Base-by-base conservation (phyloP, 2,329 filamentous ascomycete genomes). In the Lachnellula subtilissima region DNA sequence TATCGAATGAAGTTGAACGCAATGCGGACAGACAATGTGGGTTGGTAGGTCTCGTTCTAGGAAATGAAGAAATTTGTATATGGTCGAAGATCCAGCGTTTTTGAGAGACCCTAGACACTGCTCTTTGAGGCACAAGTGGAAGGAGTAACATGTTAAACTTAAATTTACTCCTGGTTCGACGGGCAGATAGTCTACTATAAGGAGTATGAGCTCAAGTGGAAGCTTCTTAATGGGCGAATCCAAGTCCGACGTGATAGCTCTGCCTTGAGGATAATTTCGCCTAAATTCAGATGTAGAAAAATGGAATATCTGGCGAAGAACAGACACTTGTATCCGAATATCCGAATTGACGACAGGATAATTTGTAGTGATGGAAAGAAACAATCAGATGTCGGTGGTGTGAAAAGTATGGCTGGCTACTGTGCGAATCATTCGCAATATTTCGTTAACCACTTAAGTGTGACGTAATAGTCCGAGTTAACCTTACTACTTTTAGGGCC, bases 171-270 rank as follows among this genome's bases (percentile, higher is more conserved):
- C 35, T 48, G 58, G 56, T 54, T 49, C 53, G 14, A 37, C 22
- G 1, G 53, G 50, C 4, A 58, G 50, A 54, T 52, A 54, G 42
- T 48, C 51, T 42, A 46, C 9, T 48, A 54, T 58, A 22, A 39
- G 56, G 51, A 54, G 45, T 14, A 56, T 53, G 15, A 58, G 48
- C 9, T 58, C 58, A 45, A 25, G 32, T 51, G 58, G 58, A 50
- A 61, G 58, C 17, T 52, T 55, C 11, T 22, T 17, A 43, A 61
- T 19, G 9, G 52, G 50, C 14, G 53, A 50, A 2, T 25, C 23
- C 23, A 19, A 19, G 39, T 54, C 28, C 25, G 46, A 40, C n/a
- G 40, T n/a, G 3, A 36, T 17, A 22, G 55, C 36, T 55, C 45
- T 40, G 48, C 15, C 32, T 23, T 50, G 1, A 40, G 35, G 32